Conservation (phyloP, 352 stramenopile species). For the Pythium aristosporum region DNA sequence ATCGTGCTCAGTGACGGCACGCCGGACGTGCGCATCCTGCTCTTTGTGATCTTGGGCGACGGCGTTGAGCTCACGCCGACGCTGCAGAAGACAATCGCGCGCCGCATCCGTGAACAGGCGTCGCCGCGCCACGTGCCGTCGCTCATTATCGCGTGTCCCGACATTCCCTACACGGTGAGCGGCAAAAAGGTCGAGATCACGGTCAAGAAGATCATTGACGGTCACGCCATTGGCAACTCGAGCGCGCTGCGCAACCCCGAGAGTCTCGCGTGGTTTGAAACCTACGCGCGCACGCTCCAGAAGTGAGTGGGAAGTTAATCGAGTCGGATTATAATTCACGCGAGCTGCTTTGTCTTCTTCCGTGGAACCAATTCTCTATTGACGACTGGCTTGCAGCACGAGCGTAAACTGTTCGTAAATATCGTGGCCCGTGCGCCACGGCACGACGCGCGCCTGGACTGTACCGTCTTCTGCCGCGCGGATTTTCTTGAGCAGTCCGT, state of each 20-base stretch:
- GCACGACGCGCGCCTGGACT: constrained; percentile 45
- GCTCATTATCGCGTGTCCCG: constrained; percentile 57
- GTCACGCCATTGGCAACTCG: constrained; percentile 53
- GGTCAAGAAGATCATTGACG: constrained; percentile 77
- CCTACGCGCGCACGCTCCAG: constrained; percentile 37
- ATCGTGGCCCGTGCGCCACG: constrained; percentile 63
- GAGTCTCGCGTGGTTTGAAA: constrained; percentile 56
- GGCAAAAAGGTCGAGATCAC: constrained; percentile 84
- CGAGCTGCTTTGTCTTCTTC: not conserved
- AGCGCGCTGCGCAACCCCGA: constrained; percentile 70
- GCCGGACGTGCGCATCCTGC: constrained; percentile 68
- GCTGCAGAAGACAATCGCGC: constrained; percentile 56
- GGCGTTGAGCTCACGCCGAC: constrained; percentile 38
- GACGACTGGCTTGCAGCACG: constrained; percentile 7
- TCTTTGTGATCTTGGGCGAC: constrained; percentile 64
- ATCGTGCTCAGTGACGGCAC: constrained; percentile 61
- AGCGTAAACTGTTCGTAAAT: constrained; percentile 52
- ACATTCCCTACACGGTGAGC: constrained; percentile 77
- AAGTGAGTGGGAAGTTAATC: constrained; percentile 8
- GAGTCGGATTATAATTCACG: too few species aligned
- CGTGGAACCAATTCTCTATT: not conserved
- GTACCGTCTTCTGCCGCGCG: constrained; percentile 27
- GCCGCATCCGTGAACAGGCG: constrained; percentile 54
- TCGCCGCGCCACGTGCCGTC: constrained; percentile 70
- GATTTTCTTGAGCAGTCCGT: constrained; percentile 58